These are phyloP conservation scores for Fomitopsis betulina DNA, from an alignment of 1,284 basidiomycete species.

Conservation along the genomic window DNA sequence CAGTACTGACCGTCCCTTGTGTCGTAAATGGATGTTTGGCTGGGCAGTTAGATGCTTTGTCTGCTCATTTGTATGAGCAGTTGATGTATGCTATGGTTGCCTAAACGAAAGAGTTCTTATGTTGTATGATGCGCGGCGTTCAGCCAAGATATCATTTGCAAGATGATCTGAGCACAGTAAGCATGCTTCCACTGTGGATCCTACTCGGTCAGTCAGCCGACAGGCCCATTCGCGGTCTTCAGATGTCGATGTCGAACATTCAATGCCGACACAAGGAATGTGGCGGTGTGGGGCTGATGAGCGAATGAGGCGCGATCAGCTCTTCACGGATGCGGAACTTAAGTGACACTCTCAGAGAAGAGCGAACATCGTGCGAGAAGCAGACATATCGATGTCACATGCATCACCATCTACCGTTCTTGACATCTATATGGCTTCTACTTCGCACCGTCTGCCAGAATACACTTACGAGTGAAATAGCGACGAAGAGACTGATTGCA, in stretches of 20 bases:
- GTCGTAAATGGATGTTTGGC: not conserved
- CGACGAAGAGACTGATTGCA: not conserved
- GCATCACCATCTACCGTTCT: not conserved
- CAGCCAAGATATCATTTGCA: too few species aligned
- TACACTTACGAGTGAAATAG: not conserved
- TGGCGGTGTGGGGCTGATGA: not conserved
- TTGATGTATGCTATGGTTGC: not conserved
- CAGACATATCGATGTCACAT: not conserved
- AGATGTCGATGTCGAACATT: not conserved
- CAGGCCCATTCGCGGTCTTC: too few species aligned
- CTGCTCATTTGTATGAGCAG: not conserved
- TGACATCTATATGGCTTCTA: not conserved
- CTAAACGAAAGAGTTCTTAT: not conserved
- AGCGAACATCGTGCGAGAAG: not conserved
- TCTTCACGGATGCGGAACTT: not conserved
- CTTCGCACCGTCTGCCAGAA: not conserved
- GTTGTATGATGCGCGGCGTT: not conserved
- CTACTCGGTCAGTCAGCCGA: too few species aligned
- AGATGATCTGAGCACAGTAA: not conserved
- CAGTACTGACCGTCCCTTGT: too few species aligned
- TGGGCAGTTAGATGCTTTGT: not conserved
- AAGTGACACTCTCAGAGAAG: not conserved
- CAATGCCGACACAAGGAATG: not conserved
- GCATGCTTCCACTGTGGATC: not conserved
- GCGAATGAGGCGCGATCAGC: not conserved